phyloP scores from a whole-genome alignment of 345 rosid species.

The Boechera divaricarpa region DNA sequence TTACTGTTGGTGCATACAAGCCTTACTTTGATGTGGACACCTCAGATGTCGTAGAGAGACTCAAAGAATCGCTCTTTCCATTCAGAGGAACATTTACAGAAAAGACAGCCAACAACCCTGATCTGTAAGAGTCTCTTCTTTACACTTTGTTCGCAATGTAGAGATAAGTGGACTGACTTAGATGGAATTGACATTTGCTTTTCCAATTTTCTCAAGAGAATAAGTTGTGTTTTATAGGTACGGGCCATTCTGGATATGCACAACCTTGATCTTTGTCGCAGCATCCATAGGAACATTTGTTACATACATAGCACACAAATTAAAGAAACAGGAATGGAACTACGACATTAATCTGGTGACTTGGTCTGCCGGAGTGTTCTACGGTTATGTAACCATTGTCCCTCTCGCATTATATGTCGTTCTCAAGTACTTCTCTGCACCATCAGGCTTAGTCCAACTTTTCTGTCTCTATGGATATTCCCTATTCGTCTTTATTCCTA shows the following conservation, averaged over 20 bases:
- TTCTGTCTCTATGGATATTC: constrained; percentile 95
- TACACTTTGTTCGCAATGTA: neutral
- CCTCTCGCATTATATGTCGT: constrained; percentile 76
- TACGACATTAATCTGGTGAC: constrained; percentile 93
- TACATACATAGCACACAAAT: constrained; percentile 90
- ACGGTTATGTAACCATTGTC: constrained; percentile 80
- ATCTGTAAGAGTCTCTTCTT: constrained; percentile 61
- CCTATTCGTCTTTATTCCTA: constrained; percentile 82
- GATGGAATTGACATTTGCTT: neutral
- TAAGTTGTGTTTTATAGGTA: constrained; percentile 55
- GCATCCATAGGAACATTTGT: constrained; percentile 95
- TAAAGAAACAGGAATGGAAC: constrained; percentile 76
- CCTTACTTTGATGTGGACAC: constrained; percentile 96
- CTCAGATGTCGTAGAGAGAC: constrained; percentile 82
- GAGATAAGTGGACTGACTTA: neutral
- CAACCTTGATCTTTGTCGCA: constrained; percentile 90
- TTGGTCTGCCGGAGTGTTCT: constrained; percentile 99
- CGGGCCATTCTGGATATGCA: constrained; percentile 99
- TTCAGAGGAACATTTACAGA: constrained; percentile 86
- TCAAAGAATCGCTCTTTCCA: constrained; percentile 87
- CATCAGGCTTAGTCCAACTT: constrained; percentile 88
- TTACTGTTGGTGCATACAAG: constrained; percentile 77
- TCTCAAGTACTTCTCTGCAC: constrained; percentile 96
- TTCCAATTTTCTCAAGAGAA: no score
- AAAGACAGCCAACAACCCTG: constrained; percentile 76